Base-by-base conservation (phyloP, 2,329 filamentous ascomycete species). In the Colletotrichum orchidophilum region DNA sequence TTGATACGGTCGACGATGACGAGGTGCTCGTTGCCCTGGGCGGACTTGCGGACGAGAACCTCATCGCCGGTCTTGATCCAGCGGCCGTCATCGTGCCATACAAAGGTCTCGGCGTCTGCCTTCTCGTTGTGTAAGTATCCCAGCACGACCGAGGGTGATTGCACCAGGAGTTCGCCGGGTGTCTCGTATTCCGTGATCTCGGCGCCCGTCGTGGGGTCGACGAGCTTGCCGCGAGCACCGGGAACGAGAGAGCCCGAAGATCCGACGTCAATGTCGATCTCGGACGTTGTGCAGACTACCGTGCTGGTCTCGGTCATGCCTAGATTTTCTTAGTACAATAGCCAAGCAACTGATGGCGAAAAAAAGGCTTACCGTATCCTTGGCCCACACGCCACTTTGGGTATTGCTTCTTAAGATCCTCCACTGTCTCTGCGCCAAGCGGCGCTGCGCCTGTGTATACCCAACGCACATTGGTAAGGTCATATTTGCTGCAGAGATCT, bases 21-120 rank as follows among this genome's bases (percentile, higher is more conserved):
- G 59, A 97, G 79, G 77, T 98, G 95, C 80, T 97, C 94, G 74
- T 91, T 84, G 3, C 93, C 93, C 2, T 84, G 83, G 0, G 88
- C 88, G 9, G 88, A 83, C 76, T 87, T 86, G 3, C 86, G 85
- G 21, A 95, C 83, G 3, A 94, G 84, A 0, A 91, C 93, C 78
- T 95, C 93, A 75, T 97, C 94, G 6, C 95, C 95, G 0, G 95
- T 97, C 50, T 88, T 89, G 86, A 97, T 90, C 90, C 94, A 96
- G 73, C 90, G 82, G 11, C 91, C 90, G 74, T 95, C 91, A 1
- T 91, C 85, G 62, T 91, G 86, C 72, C 82, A 83, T 0, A 91
- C 77, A 76, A 94, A 98, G 0, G 95, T 96, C 78, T 97, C 94
- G 62, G 88, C 86, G 24, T 91, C 97, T 3, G 95, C 94, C 77